Evolutionary conservation across 306 rosid species (phyloP).

Genomic region (Crataegus laevigata): DNA sequence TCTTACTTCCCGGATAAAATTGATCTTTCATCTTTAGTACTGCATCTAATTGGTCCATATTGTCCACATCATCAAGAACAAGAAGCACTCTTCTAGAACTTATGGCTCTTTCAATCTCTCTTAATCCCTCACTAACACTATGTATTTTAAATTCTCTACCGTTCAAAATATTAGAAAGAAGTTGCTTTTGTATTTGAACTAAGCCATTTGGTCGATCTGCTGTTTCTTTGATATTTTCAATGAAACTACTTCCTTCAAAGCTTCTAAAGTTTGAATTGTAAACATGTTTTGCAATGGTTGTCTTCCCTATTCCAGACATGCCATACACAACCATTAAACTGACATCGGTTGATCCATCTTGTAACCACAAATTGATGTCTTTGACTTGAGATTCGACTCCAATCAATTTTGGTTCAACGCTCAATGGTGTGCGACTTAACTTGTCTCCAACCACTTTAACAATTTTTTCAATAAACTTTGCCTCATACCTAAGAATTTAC

Average conservation of each 20-base stretch:
- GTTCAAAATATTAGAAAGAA: neutral
- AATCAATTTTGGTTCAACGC: neutral
- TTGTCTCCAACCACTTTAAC: too few relatives aligned
- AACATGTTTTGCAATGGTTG: neutral
- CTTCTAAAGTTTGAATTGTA: neutral
- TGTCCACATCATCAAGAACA: too few relatives aligned
- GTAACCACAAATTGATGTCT: neutral
- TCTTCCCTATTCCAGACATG: neutral
- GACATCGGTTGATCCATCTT: neutral
- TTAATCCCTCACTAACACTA: neutral
- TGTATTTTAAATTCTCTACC: neutral
- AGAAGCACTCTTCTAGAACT: too few relatives aligned
- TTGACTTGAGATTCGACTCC: neutral
- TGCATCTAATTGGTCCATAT: too few relatives aligned
- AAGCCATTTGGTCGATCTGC: neutral
- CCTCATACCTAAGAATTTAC: neutral
- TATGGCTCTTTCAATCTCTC: too few relatives aligned
- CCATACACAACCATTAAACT: neutral
- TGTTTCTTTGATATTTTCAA: neutral
- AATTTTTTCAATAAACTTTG: neutral
- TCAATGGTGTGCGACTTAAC: neutral
- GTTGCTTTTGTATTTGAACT: neutral
- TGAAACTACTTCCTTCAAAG: neutral
- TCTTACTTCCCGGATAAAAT: too few relatives aligned
- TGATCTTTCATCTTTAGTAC: too few relatives aligned